Conservation (phyloP, 2,329 filamentous ascomycete species). For the Capronia americana region DNA sequence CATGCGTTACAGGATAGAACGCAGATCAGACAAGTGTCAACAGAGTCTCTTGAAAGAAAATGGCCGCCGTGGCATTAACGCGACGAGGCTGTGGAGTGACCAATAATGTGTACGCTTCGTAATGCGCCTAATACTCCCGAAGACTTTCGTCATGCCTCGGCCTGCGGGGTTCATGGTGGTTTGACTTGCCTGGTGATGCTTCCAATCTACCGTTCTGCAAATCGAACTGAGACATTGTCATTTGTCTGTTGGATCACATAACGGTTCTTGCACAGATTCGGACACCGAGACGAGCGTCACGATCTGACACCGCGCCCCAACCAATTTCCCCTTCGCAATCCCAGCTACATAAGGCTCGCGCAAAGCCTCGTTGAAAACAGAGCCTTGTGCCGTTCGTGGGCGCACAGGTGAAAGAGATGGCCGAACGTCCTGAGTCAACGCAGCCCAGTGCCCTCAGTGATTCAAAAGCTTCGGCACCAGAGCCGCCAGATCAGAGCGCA, state of each 20-base stretch:
- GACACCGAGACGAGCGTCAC: too few species aligned
- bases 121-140: background rate
- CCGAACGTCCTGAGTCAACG: constrained; percentile 26
- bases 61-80: background rate
- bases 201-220: background rate
- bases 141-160: constrained; percentile 20
- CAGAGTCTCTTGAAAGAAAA: background rate
- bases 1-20: constrained; percentile 11
- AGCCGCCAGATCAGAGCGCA: constrained; percentile 8
- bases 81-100: background rate
- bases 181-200: background rate
- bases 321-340: background rate
- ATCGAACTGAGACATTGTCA: background rate
- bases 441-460: constrained; percentile 5
- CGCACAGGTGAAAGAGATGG: constrained; percentile 22
- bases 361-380: background rate
- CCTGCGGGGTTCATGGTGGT: constrained; percentile 8
- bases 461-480: constrained; percentile 2
- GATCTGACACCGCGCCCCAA: background rate
- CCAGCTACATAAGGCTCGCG: background rate
- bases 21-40: background rate
- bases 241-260: background rate
- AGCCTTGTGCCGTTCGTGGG: background rate
- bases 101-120: background rate
- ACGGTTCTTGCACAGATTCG: background rate